Base-by-base conservation (phyloP, 2,329 filamentous ascomycete species). In the Cladorrhinum sp. region DNA sequence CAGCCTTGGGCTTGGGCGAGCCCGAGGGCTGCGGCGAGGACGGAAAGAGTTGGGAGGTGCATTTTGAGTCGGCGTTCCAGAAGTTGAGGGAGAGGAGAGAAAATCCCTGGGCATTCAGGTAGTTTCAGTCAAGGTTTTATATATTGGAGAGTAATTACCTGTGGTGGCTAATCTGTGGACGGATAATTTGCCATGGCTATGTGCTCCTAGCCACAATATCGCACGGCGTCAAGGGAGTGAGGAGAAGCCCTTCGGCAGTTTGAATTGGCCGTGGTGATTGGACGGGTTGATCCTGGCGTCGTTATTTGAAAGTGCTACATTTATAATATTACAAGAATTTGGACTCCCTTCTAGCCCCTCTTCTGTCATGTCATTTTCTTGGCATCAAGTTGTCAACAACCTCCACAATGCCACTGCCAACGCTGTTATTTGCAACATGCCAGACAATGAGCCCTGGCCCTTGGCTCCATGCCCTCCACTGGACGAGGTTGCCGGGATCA, bases 1-100 rank as follows among this genome's bases (percentile, higher is more conserved):
- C 67, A 69, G n/a, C n/a, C n/a, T 39, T 55, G 36, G 2, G 8
- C 36, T 7, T 42, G 5, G 64, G 60, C 9, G 51, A 53, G 26
- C 39, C 50, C 46, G 30, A 48, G n/a, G 36, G 21, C n/a, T 33
- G 21, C 16, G 28, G 21, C 21, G 53, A 55, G 10, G 20, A 36
- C 16, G n/a, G 23, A 18, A 33, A 55, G 20, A 9, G 10, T 42
- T 42, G 36, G 16, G 16, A 55, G 21, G 36, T 21, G 36, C 53
- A 36, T 42, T 23, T 9, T 23, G 21, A n/a, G 23, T 24, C 5
- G 12, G 53, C 14, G n/a, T 9, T 46, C n/a, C 10, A 2, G 7
- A 21, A 14, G 2, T 2, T 5, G 14, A 26, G 20, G 33, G 33
- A 48, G 23, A 26, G 14, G 9, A 20, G 4, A 14, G 18, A 46